phyloP scores from a whole-genome alignment of 495 filamentous ascomycete species.

The Evernia prunastri region DNA sequence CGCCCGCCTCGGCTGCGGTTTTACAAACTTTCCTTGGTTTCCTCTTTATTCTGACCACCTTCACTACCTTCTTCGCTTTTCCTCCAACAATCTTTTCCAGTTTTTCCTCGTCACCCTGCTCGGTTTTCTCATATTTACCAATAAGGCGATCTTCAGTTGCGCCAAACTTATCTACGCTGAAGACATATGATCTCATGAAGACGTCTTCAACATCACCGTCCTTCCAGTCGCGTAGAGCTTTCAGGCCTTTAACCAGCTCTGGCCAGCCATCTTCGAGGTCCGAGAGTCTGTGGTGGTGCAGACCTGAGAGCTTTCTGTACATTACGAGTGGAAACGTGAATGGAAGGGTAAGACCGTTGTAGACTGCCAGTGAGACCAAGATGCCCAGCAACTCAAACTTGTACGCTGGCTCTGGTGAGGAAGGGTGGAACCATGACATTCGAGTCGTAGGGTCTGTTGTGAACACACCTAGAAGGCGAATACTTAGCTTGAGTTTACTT shows the following conservation, averaged over 20 bases:
- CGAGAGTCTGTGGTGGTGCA: constrained; percentile 56
- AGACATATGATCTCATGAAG: constrained; percentile 77
- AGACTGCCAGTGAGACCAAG: constrained; percentile 83
- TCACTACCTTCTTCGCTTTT: neutral
- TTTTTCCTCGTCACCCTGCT: neutral
- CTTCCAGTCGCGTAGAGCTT: constrained; percentile 63
- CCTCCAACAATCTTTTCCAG: neutral
- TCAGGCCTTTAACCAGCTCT: constrained; percentile 64
- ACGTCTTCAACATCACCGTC: constrained; percentile 75
- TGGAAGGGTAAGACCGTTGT: constrained; percentile 86
- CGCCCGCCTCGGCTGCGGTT: constrained; percentile 20
- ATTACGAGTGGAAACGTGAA: constrained; percentile 79
- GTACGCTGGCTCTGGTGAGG: constrained; percentile 71
- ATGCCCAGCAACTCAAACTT: constrained; percentile 87
- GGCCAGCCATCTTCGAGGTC: constrained; percentile 87
- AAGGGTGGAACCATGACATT: constrained; percentile 82
- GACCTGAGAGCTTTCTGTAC: constrained; percentile 70
- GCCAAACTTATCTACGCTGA: constrained; percentile 67
- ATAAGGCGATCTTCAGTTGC: constrained; percentile 47
- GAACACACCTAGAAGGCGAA: constrained; percentile 46
- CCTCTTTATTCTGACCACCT: neutral
- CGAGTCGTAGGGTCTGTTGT: constrained; percentile 64
- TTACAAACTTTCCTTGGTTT: neutral
- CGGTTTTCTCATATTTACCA: constrained; percentile 34
- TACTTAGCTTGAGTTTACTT: constrained; percentile 2